Conservation (phyloP, 352 stramenopile species). For the Phytophthora boehmeriae region DNA sequence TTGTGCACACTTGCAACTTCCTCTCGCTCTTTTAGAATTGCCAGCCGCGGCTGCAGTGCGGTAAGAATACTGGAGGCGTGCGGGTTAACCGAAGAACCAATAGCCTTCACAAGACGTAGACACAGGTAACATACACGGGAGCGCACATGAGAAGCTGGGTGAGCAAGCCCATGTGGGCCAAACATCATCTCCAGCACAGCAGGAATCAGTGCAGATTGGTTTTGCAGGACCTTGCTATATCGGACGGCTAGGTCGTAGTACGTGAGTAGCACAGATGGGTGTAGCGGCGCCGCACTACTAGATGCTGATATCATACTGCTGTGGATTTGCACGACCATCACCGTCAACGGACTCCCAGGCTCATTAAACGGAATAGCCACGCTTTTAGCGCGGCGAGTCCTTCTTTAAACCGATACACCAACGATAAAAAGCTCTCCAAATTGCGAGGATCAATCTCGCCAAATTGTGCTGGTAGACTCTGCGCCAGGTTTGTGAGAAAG, state of each 20-base stretch:
- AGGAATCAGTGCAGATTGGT: slow-evolving; percentile 65
- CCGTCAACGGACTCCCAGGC: slow-evolving; percentile 63
- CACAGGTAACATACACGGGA: slow-evolving; percentile 88
- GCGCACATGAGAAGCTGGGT: slow-evolving; percentile 61
- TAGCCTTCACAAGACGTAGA: slow-evolving; percentile 79
- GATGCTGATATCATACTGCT: slow-evolving; percentile 54
- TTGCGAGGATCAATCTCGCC: slow-evolving; percentile 58
- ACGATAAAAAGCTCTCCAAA: slow-evolving; percentile 80
- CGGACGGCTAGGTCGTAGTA: slow-evolving; percentile 85
- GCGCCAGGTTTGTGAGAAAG: slow-evolving; percentile 69
- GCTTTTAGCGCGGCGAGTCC: slow-evolving; percentile 68
- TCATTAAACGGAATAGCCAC: slow-evolving; percentile 65
- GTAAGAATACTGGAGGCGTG: slow-evolving; percentile 77
- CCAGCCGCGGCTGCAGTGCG: slow-evolving; percentile 68
- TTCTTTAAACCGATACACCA: slow-evolving; percentile 88
- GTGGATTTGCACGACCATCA: slow-evolving; percentile 77
- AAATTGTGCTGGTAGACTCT: slow-evolving; percentile 61
- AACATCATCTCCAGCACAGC: slow-evolving; percentile 87
- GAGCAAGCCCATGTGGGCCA: slow-evolving; percentile 67
- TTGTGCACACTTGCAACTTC: slow-evolving; percentile 43
- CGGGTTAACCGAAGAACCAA: slow-evolving; percentile 69
- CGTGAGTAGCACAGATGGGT: slow-evolving; percentile 67
- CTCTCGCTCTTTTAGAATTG: slow-evolving; percentile 51
- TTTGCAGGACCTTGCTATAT: slow-evolving; percentile 79
- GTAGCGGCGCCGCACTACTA: slow-evolving; percentile 27